These are phyloP conservation scores for Apiotrichum siamense DNA, from an alignment of 1,284 basidiomycete genomes.

Conservation along the genomic window DNA sequence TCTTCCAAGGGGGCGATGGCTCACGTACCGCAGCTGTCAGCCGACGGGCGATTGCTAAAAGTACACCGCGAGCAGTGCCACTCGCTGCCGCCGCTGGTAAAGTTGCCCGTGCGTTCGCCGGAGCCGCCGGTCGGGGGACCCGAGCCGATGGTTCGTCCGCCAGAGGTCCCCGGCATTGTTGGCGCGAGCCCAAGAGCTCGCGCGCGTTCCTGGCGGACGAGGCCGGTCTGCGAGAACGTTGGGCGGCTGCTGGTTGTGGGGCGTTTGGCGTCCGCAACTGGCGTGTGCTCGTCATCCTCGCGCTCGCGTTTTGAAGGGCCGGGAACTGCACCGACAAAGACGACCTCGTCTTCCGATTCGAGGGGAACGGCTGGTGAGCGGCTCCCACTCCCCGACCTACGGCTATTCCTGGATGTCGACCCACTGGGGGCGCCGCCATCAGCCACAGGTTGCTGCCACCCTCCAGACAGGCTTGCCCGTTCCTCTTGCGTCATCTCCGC, in stretches of 20 bases:
- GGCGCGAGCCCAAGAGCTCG: conserved; percentile 20
- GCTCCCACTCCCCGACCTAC: too few relatives aligned
- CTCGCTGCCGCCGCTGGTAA: too few relatives aligned
- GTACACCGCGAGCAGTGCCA: conserved; percentile 32
- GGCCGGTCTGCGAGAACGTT: background rate
- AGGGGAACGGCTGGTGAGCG: too few relatives aligned
- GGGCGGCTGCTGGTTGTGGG: background rate
- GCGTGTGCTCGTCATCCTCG: background rate
- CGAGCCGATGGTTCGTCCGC: too few relatives aligned
- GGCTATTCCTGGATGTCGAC: too few relatives aligned
- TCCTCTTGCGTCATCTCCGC: conserved; percentile 37
- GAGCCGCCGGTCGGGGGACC: background rate
- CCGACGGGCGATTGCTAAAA: conserved; percentile 28
- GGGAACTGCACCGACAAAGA: background rate
- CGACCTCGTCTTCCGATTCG: too few relatives aligned
- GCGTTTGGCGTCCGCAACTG: too few relatives aligned
- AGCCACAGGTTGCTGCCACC: conserved; percentile 30
- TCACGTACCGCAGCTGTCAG: conserved; percentile 33
- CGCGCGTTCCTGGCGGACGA: conserved; percentile 20
- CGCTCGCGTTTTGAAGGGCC: background rate
- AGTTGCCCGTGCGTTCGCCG: too few relatives aligned
- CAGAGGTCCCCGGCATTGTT: too few relatives aligned
- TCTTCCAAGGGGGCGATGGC: too few relatives aligned
- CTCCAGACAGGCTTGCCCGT: conserved; percentile 23
- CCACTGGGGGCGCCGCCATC: background rate